Evolutionary conservation across 225 moss, liverwort and hornwort genomes (phyloP), one percentile per base, ranked within the genome.

Genomic region (Marchantia polymorpha): DNA sequence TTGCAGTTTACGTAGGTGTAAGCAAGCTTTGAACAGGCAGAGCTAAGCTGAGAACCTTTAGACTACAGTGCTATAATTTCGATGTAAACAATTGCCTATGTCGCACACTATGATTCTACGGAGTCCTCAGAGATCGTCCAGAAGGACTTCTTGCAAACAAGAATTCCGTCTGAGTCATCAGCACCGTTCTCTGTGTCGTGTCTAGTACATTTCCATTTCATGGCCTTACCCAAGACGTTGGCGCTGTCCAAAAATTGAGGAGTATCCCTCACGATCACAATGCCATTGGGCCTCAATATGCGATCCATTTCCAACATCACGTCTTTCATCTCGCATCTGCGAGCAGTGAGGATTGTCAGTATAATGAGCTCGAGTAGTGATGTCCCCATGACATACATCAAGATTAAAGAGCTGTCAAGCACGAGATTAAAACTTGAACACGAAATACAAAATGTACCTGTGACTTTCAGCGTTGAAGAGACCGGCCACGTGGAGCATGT

Each of bases 261-360:
- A 14, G 85, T 77, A 51, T 97, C 96, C 50, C 96, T 92, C 56
- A 97, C 76, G 15, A 97, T 91, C 13, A 91, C 92, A 29, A 91
- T 83, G 77, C 96, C 96, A 0, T 87, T 87, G 8, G 96, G 96
- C 82, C 94, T 85, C 47, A 96, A 74, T 30, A 96, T 92, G 71
- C 96, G 94, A 74, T 96, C 96, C 86, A 96, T 90, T 79, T 96
- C 96, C 77, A 96, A 87, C 90, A 96, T 10, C 15, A 91, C 90
- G 14, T 89, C 86, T 77, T 97, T 94, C 92, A 93, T 94, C 81
- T 93, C 94, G 77, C 96, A 97, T 85, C 96, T 97, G 90, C 69
- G 79, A 7, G 47, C 80, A 54, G 58, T 16, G 48, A 25, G 14
- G 67, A 0, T 7, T 67, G 6, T 31, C 8, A 67, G 8, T 7